Evolutionary conservation across 208 protist species (phyloP), one percentile per base, ranked within the genome.

Genomic region (Trypanosoma melophagium): DNA sequence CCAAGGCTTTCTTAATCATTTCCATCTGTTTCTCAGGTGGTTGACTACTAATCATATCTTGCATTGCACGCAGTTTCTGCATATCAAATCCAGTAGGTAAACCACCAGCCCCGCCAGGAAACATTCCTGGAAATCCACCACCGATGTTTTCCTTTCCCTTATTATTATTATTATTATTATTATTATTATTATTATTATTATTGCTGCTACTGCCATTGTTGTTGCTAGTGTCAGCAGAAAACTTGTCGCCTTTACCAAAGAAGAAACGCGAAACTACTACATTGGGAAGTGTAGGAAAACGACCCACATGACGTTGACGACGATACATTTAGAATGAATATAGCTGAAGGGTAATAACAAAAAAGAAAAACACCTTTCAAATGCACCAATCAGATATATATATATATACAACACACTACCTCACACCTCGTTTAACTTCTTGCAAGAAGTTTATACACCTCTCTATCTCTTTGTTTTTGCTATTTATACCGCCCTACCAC

Each of bases 1-100:
- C 81, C 47, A 92, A 51, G 4, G 87, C 87, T 68, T 94, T 84
- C 59, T 88, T 77, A 81, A 96, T 82, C 73, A 96, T 74, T 71
- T 96, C 77, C 71, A 78, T 61, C 50, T 94, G 91, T 75, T 87
- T 87, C 40, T 96, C 87, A 16, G 85, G 83, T 0, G 91, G 73
- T 61, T 91, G 80, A 12, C 66, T 88, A 58, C 70, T 72, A 54
- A 96, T 87, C 61, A 96, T 63, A 22, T 96, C 83, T 60, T 92
- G 84, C 69, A 95, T 79, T 5, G 74, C 76, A 38, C 76, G 76
- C 22, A 95, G 63, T 64, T 87, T 87, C 44, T 91, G 77, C 10
- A 66, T 13, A 59, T 92, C 84, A 35, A 95, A 56, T 14, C 79
- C 81, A 3, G 84, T 71, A 0, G 82, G 76, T 10, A 92, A 71